A percentile compares a stretch with the other conserved stretches of the same genome.
phyloP scores from a whole-genome alignment of 2,329 filamentous ascomycete species.

The Pseudocercospora ulei region DNA sequence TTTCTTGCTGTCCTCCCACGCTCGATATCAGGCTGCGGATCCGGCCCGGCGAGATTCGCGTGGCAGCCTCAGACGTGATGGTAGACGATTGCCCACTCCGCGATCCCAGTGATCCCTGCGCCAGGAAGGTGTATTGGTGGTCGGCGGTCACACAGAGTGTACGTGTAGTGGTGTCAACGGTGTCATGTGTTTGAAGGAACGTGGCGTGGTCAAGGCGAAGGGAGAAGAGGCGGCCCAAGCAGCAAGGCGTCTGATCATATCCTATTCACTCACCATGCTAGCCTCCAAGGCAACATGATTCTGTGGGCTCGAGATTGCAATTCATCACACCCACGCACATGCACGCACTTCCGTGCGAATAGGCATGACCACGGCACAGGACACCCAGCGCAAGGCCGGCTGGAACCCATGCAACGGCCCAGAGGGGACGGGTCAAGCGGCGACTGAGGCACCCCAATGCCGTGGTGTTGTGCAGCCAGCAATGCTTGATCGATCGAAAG shows the following conservation, averaged over 20 bases:
- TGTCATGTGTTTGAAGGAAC: constrained; percentile 17
- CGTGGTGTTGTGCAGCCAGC: constrained; percentile 7
- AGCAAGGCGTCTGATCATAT: constrained; percentile 15
- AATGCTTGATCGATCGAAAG: constrained; percentile 7
- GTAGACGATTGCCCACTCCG: constrained; percentile 5
- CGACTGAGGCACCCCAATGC: constrained; percentile 6
- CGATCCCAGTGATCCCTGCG: constrained; percentile 1
- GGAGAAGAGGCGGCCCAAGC: constrained; percentile 15
- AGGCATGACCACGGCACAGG: constrained; percentile 20
- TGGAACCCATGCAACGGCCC: constrained; percentile 17
- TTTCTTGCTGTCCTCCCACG: too few species aligned
- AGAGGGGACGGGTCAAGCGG: constrained; percentile 13
- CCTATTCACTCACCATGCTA: constrained; percentile 21
- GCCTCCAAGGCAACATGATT: constrained; percentile 16
- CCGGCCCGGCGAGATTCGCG: constrained; percentile 16
- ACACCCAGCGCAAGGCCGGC: constrained; percentile 19
- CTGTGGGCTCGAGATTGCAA: constrained; percentile 21
- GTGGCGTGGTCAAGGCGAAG: constrained; percentile 22
- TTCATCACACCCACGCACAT: constrained; percentile 21
- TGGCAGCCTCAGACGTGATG: too few species aligned
- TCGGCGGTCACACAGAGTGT: constrained; percentile 18
- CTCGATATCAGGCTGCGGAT: constrained; percentile 9
- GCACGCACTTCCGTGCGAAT: constrained; percentile 19
- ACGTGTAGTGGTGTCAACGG: constrained; percentile 14
- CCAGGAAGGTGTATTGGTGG: constrained; percentile 13